phyloP scores from a whole-genome alignment of 495 filamentous ascomycete species.

The Darksidea phi region DNA sequence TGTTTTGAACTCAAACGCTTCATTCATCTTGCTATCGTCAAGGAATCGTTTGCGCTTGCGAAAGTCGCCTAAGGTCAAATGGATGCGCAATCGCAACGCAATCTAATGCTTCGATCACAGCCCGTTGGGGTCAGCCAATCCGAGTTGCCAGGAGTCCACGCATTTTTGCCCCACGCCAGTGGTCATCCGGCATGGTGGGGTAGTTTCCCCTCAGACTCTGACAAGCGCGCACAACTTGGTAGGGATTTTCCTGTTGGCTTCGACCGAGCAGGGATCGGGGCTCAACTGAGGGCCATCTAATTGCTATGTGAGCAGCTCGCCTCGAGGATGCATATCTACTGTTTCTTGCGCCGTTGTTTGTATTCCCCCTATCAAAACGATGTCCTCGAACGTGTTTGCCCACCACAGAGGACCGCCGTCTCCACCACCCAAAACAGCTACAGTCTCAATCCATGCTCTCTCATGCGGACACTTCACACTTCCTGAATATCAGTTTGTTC shows the following conservation, averaged over 20 bases:
- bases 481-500: conserved; percentile 46
- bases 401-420: conserved; percentile 18
- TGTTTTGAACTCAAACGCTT: conserved; percentile 16
- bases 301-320: not conserved
- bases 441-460: conserved; percentile 24
- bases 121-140: not conserved
- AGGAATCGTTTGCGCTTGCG: not conserved
- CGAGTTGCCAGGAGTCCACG: not conserved
- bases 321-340: no score
- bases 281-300: no score
- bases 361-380: not conserved
- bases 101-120: not conserved
- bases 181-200: not conserved
- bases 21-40: conserved; percentile 3
- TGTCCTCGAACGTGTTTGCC: conserved; percentile 13
- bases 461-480: conserved; percentile 42
- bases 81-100: not conserved
- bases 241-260: no score
- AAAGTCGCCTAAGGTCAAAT: not conserved
- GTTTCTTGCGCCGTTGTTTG: not conserved
- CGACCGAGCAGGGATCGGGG: no score
- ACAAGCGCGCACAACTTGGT: no score
- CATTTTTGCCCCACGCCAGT: not conserved
- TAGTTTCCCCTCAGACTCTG: no score
- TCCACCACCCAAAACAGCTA: conserved; percentile 21